A percentile compares a stretch with the other conserved stretches of the same genome.
Evolutionary conservation across 2,329 filamentous ascomycete species (phyloP).

Genomic region (Sporothrix globosa): DNA sequence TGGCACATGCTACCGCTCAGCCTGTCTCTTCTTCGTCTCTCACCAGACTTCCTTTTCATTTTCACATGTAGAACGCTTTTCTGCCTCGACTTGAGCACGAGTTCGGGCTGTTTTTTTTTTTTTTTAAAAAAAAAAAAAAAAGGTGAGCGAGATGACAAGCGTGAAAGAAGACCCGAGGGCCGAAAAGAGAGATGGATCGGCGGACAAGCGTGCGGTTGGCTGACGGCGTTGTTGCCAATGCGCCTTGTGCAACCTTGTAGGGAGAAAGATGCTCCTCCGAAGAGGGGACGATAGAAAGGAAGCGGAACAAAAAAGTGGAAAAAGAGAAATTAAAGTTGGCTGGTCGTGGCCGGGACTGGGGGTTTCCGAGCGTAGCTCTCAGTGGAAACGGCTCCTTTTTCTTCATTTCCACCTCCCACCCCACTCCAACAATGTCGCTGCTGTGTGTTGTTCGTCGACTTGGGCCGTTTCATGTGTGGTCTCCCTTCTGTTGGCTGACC

Average conservation of each 20-base stretch:
- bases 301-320: not conserved
- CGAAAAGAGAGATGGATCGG: not conserved
- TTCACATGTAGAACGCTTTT: constrained; percentile 17
- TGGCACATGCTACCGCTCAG: not conserved
- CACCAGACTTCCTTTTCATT: not conserved
- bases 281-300: too few relatives aligned
- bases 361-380: constrained; percentile 7
- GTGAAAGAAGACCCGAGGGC: not conserved
- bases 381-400: not conserved
- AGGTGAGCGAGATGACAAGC: not conserved
- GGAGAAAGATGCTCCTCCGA: too few relatives aligned
- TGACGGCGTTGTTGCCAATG: not conserved
- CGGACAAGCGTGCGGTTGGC: constrained; percentile 4
- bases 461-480: constrained; percentile 16
- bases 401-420: not conserved
- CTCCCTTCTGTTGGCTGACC: not conserved
- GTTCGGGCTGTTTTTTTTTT: not conserved
- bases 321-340: constrained; percentile 17
- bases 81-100: not conserved
- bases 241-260: constrained; percentile 10
- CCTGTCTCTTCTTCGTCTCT: not conserved
- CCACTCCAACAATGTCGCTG: not conserved
- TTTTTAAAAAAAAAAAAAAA: too few relatives aligned
- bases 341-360: constrained; percentile 12
- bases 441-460: not conserved